phyloP scores from a whole-genome alignment of 495 filamentous ascomycete genomes.

The Penicillium egyptiacum region DNA sequence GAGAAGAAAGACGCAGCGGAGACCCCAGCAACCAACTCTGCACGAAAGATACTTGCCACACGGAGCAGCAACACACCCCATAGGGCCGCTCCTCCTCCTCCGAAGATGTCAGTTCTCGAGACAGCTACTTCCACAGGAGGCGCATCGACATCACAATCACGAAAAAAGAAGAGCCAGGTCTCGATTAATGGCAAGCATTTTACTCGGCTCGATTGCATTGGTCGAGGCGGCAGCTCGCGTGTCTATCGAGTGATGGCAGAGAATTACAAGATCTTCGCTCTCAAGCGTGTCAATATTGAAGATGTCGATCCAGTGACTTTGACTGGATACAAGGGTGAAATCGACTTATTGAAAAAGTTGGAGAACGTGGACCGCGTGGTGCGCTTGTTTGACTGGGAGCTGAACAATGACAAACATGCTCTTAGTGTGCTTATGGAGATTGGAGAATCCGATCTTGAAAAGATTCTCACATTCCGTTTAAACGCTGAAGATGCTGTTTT shows the following conservation, averaged over 20 bases:
- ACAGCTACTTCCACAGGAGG: constrained; percentile 85
- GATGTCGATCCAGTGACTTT: constrained; percentile 83
- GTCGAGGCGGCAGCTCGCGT: constrained; percentile 85
- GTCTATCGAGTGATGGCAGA: constrained; percentile 98
- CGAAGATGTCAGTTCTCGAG: constrained; percentile 93
- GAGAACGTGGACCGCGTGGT: constrained; percentile 85
- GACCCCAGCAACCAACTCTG: constrained; percentile 51
- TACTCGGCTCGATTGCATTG: constrained; percentile 83
- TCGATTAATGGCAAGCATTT: constrained; percentile 90
- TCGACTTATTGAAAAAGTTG: constrained; percentile 82
- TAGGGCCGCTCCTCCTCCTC: constrained; percentile 76
- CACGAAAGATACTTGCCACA: constrained; percentile 66
- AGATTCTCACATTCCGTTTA: constrained; percentile 71
- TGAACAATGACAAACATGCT: constrained; percentile 83
- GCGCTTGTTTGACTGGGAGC: constrained; percentile 84
- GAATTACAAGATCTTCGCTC: constrained; percentile 87
- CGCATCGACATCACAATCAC: constrained; percentile 66
- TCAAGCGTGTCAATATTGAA: constrained; percentile 90
- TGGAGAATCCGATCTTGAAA: constrained; percentile 92
- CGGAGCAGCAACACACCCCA: constrained; percentile 83
- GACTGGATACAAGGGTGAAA: constrained; percentile 92
- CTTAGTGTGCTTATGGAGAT: constrained; percentile 97
- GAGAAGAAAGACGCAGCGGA: constrained; percentile 48
- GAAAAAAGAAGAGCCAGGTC: constrained; percentile 75
- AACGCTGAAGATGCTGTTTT: constrained; percentile 73